Evolutionary conservation across 768 basidiomycete species (phyloP).

Genomic region (Lactarius hatsudake): DNA sequence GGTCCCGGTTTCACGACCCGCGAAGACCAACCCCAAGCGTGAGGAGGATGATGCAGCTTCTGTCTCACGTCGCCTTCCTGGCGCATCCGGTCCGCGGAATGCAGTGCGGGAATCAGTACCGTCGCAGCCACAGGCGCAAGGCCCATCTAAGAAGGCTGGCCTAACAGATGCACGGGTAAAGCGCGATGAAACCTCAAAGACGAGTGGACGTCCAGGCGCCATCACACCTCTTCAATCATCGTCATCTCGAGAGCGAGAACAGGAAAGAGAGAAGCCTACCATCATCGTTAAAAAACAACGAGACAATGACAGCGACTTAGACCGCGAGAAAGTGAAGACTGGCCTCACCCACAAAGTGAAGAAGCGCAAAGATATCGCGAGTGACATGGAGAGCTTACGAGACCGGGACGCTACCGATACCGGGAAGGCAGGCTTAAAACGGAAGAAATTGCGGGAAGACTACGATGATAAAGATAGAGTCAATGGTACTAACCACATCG

Average conservation of each 20-base stretch:
- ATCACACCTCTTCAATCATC: constrained; percentile 33
- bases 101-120: constrained; percentile 11
- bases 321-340: constrained; percentile 15
- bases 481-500: background rate
- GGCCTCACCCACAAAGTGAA: constrained; percentile 4
- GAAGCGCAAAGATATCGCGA: constrained; percentile 23
- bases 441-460: constrained; percentile 30
- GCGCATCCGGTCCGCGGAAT: constrained; percentile 26
- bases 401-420: constrained; percentile 27
- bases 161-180: constrained; percentile 34
- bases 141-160: constrained; percentile 30
- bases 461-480: constrained; percentile 29
- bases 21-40: constrained; percentile 18
- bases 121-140: constrained; percentile 22
- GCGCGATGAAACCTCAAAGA: constrained; percentile 32
- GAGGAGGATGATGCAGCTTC: constrained; percentile 28
- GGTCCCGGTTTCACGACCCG: constrained; percentile 1
- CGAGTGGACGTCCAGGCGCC: constrained; percentile 37
- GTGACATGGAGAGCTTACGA: constrained; percentile 27
- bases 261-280: constrained; percentile 15
- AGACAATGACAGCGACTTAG: constrained; percentile 20
- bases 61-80: constrained; percentile 28
- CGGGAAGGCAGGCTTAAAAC: constrained; percentile 25
- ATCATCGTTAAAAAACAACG: constrained; percentile 12
- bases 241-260: constrained; percentile 26